phyloP scores from a whole-genome alignment of 441 rosid genomes.

The Populus hybrid region DNA sequence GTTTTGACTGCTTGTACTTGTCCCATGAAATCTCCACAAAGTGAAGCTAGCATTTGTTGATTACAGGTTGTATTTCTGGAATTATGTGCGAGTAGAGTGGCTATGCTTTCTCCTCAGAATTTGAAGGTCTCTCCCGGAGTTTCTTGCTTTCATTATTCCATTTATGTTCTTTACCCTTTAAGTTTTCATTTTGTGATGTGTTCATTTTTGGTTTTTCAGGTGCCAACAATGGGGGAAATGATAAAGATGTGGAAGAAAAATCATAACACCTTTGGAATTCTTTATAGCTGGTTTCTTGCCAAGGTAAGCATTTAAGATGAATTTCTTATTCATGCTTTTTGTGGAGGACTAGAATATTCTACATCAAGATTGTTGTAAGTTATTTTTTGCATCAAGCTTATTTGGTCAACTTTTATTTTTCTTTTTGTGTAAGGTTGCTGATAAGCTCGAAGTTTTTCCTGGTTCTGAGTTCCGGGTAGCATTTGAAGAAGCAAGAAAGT shows the following conservation, averaged over 20 bases:
- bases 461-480: neutral
- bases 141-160: neutral
- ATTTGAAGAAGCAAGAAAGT: neutral
- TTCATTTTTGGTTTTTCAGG: conserved; percentile 37
- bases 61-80: conserved; percentile 91
- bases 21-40: neutral
- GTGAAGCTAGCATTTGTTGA: neutral
- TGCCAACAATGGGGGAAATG: conserved; percentile 75
- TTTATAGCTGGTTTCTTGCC: conserved; percentile 78
- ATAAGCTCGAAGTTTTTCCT: neutral
- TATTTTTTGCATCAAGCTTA: neutral
- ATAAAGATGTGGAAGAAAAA: conserved; percentile 74
- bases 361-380: neutral
- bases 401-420: neutral
- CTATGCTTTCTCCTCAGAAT: too few relatives aligned
- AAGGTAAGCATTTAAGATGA: conserved; percentile 35
- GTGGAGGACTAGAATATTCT: neutral
- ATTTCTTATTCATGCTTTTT: neutral
- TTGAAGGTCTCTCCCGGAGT: conserved; percentile 51
- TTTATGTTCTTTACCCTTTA: neutral
- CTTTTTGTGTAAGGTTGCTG: neutral
- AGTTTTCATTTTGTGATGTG: conserved; percentile 9
- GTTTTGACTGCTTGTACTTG: neutral
- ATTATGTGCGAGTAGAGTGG: conserved; percentile 77
- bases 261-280: conserved; percentile 59